Conservation (phyloP, 345 rosid species). For the Murraya koenigii region DNA sequence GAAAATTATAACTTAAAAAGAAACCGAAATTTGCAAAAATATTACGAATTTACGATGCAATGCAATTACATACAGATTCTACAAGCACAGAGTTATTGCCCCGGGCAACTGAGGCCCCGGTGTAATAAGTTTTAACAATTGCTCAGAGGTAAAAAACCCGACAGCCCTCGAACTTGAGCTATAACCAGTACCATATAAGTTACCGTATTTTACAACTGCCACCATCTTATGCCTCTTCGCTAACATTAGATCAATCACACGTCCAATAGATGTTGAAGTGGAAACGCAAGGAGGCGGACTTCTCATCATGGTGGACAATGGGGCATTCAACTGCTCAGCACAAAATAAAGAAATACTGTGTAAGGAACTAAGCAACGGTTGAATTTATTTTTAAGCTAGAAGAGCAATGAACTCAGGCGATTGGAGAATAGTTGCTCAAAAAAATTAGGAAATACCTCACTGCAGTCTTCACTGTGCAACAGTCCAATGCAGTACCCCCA, state of each 20-base stretch:
- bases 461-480: conserved; percentile 73
- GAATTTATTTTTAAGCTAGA: neutral
- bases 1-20: neutral
- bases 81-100: conserved; percentile 20
- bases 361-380: neutral
- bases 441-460: conserved; percentile 35
- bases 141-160: conserved; percentile 61
- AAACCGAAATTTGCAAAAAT: neutral
- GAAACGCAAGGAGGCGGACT: conserved; percentile 64
- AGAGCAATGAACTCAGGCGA: neutral
- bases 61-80: neutral
- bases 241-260: conserved; percentile 54
- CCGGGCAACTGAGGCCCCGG: conserved; percentile 23
- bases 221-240: conserved; percentile 67
- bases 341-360: neutral
- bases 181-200: conserved; percentile 24
- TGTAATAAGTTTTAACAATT: conserved; percentile 39
- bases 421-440: neutral
- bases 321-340: conserved; percentile 56
- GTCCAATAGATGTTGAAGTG: conserved; percentile 49
- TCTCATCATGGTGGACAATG: conserved; percentile 62
- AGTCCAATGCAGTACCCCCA: conserved; percentile 70
- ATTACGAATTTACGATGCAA: neutral
- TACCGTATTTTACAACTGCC: conserved; percentile 44
- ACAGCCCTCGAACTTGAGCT: conserved; percentile 40